These are phyloP conservation scores for Exserohilum rostratum DNA, from an alignment of 2,329 filamentous ascomycete species.

Conservation along the genomic window DNA sequence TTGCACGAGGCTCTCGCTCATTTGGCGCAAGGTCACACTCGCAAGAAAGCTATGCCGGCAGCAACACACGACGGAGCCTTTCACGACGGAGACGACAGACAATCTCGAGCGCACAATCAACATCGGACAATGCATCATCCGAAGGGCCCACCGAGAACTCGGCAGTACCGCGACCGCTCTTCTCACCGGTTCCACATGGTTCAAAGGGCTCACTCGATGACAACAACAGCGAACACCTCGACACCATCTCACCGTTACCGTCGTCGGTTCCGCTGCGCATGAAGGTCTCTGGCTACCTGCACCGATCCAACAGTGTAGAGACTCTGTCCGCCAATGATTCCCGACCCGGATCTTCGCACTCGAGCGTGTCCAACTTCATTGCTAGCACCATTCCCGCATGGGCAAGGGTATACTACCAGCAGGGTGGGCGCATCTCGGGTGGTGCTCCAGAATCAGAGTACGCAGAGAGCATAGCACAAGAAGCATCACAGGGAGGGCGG, in stretches of 20 bases:
- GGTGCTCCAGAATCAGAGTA: constrained; percentile 45
- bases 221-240: constrained; percentile 45
- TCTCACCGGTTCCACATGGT: constrained; percentile 34
- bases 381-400: constrained; percentile 47
- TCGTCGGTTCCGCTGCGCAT: constrained; percentile 46
- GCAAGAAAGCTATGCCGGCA: constrained; percentile 37
- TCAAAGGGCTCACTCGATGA: constrained; percentile 33
- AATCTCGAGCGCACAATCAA: constrained; percentile 41
- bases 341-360: constrained; percentile 45
- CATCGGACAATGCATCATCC: constrained; percentile 41
- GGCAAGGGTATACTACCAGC: constrained; percentile 49
- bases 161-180: constrained; percentile 45
- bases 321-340: constrained; percentile 40
- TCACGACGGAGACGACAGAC: constrained; percentile 42
- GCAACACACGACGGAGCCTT: constrained; percentile 27
- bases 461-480: constrained; percentile 38
- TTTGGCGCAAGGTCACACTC: constrained; percentile 41
- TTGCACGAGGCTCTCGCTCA: constrained; percentile 40
- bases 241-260: constrained; percentile 48
- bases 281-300: constrained; percentile 48
- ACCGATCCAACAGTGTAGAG: constrained; percentile 40
- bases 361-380: constrained; percentile 43
- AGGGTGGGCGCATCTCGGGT: constrained; percentile 44
- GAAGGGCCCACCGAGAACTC: constrained; percentile 39
- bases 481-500: constrained; percentile 45